Conservation (phyloP, 2,329 filamentous ascomycete species). For the Scortechinia acanthostroma region DNA sequence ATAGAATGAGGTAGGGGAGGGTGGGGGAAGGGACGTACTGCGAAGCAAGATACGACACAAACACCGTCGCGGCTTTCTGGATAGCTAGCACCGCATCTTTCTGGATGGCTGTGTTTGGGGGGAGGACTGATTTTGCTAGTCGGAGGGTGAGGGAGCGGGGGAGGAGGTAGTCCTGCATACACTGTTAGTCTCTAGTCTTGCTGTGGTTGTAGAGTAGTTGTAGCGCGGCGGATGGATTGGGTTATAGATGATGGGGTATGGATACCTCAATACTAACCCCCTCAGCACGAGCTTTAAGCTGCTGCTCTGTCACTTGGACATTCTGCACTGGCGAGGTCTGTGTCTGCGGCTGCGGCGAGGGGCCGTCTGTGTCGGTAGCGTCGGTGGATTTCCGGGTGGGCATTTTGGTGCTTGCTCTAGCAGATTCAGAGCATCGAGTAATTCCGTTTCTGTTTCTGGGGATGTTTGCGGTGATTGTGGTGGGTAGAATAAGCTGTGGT, state of each 20-base stretch:
- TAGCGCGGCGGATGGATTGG: too few relatives aligned
- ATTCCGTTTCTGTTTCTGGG: too few relatives aligned
- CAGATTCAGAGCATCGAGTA: too few relatives aligned
- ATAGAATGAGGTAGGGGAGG: background rate
- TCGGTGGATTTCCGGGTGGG: background rate
- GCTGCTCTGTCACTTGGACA: slow-evolving; percentile 23
- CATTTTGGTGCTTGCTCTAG: too few relatives aligned
- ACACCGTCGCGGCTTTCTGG: slow-evolving; percentile 60
- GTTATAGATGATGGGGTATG: background rate
- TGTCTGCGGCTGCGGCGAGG: slow-evolving; percentile 3
- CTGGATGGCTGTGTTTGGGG: slow-evolving; percentile 57
- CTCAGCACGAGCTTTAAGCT: slow-evolving; percentile 25
- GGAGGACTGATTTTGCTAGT: slow-evolving; percentile 55
- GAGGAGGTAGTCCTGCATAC: slow-evolving; percentile 46
- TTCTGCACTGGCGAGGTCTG: slow-evolving; percentile 8
- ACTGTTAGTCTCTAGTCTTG: slow-evolving; percentile 2
- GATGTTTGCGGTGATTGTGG: too few relatives aligned
- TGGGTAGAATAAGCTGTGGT: too few relatives aligned
- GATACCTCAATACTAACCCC: slow-evolving; percentile 28
- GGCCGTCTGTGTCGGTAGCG: too few relatives aligned
- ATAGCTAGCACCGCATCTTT: slow-evolving; percentile 59
- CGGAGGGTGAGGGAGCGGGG: slow-evolving; percentile 54
- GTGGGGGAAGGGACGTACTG: slow-evolving; percentile 30
- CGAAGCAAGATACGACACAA: slow-evolving; percentile 55
- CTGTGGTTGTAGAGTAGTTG: background rate